Base-by-base conservation (phyloP, 192 early-diverging fungal species). In the Coemansia sp. region DNA sequence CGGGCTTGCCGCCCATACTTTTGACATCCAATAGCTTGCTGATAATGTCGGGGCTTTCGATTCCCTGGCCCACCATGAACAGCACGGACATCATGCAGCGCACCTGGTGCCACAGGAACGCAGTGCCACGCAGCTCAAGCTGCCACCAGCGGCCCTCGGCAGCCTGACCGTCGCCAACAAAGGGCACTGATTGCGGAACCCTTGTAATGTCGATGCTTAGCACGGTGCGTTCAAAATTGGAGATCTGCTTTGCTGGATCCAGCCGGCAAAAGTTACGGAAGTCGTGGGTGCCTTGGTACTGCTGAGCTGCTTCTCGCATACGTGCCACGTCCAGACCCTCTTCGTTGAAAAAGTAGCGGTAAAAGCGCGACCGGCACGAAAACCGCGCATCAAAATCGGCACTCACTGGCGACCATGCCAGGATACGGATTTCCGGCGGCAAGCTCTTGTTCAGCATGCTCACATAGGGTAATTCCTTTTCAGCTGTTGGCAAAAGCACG, bases 61-160 rank as follows among this genome's bases (percentile, higher is more conserved):
- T 55, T 3, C 85, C 80, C 54, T 87, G 83, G 1, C 94, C 95
- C 9, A 96, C 83, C 34, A 90, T 64, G 48, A 95, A 87, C 34
- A 98, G 59, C 17, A 97, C 76, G 1, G 89, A 79, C 85, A 94
- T 92, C 89, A 98, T 95, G 70, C 87, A 94, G 17, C 95, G 86
- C 40, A 98, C 93, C 70, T 97, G 95, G 71, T 98, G 95, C 94
- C 93, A 98, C 46, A 97, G 71, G 52, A 97, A 98, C 18, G 93
- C 91, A 5, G 87, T 87, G 22, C 93, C 94, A 15, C 75, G 80
- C 25, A 98, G 80, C 45, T 85, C 82, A 47, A 94, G 76, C 57
- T 78, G 75, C 75, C 75, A 72, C 75, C 75, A 77, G 42, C 50
- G 50, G 35, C 45, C 58, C 38, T 54, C 61, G 0, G 53, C 13